Evolutionary conservation across 495 filamentous ascomycete species (phyloP).

Genomic region (Aspergillus coremiiformis): DNA sequence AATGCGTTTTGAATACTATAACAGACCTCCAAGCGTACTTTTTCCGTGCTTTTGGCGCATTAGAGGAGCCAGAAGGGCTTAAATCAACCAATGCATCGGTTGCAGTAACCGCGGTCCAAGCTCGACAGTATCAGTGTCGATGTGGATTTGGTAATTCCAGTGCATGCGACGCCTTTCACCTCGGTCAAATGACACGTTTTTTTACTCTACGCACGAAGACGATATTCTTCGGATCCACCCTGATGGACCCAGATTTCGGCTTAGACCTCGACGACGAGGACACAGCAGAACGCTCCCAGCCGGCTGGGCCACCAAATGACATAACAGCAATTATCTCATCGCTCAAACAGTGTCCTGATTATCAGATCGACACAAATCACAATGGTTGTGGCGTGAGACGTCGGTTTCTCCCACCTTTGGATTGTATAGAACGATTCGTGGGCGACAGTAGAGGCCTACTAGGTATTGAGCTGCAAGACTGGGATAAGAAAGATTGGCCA

Average conservation of each 20-base stretch:
- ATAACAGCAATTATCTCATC: slow-evolving; percentile 45
- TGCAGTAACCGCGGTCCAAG: slow-evolving; percentile 13
- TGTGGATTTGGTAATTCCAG: slow-evolving; percentile 67
- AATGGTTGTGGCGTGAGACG: slow-evolving; percentile 68
- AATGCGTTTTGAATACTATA: slow-evolving; percentile 65
- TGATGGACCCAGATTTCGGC: slow-evolving; percentile 36
- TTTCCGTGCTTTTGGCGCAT: slow-evolving; percentile 52
- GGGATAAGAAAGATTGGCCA: slow-evolving; percentile 9
- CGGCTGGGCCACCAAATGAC: slow-evolving; percentile 26
- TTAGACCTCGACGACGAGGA: slow-evolving; percentile 17
- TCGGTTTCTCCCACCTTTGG: slow-evolving; percentile 58
- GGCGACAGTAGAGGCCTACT: slow-evolving; percentile 60
- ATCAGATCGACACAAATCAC: slow-evolving; percentile 75
- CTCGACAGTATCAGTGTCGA: slow-evolving; percentile 56
- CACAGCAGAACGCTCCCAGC: neutral
- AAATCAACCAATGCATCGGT: slow-evolving; percentile 10
- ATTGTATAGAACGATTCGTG: slow-evolving; percentile 56
- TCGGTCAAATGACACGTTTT: slow-evolving; percentile 81
- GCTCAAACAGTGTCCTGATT: slow-evolving; percentile 58
- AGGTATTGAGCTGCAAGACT: slow-evolving; percentile 52
- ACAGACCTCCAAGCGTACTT: slow-evolving; percentile 71
- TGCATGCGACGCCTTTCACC: slow-evolving; percentile 78
- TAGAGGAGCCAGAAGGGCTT: slow-evolving; percentile 24
- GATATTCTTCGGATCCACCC: slow-evolving; percentile 42
- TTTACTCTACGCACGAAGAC: slow-evolving; percentile 47